A percentile compares a stretch with the other conserved stretches of the same genome.
These are phyloP conservation scores for Apiospora rasikravindrae DNA, from an alignment of 2,329 filamentous ascomycete genomes.

Conservation along the genomic window DNA sequence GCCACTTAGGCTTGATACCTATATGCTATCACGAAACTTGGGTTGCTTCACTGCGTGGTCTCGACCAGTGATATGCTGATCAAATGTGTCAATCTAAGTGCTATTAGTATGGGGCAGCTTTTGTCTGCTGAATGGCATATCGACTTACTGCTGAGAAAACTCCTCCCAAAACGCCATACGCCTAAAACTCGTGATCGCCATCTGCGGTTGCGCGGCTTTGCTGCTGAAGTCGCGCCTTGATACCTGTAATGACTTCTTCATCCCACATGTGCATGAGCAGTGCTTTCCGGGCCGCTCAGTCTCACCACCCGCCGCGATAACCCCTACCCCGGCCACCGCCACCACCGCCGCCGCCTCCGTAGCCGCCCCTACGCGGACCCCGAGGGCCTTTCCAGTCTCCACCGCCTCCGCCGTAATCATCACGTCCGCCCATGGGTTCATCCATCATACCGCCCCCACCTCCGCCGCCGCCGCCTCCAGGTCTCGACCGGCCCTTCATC, in stretches of 20 bases:
- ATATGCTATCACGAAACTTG: background rate
- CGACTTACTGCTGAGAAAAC: slow-evolving; percentile 7
- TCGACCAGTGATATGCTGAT: background rate
- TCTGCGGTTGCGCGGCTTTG: background rate
- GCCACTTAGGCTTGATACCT: background rate
- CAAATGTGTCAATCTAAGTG: background rate
- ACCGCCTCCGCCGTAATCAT: slow-evolving; percentile 52
- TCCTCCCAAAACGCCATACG: background rate
- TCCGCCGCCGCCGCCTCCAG: slow-evolving; percentile 51
- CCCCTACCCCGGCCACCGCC: slow-evolving; percentile 43
- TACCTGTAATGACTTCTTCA: background rate
- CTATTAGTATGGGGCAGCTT: slow-evolving; percentile 4
- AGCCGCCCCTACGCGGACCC: slow-evolving; percentile 59
- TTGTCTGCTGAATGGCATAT: background rate
- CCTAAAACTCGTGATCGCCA: background rate
- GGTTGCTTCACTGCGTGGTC: background rate
- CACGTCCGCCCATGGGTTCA: slow-evolving; percentile 47
- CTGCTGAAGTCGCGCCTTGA: background rate
- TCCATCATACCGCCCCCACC: slow-evolving; percentile 49
- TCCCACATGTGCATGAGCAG: slow-evolving; percentile 23
- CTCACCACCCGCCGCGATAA: slow-evolving; percentile 54
- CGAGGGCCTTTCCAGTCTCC: slow-evolving; percentile 52
- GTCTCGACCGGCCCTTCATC: slow-evolving; percentile 73
- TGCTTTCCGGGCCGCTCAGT: slow-evolving; percentile 16
- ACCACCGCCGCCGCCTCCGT: slow-evolving; percentile 57